Conservation (phyloP, 73 alveolate species). For the Symbiodinium pilosum region DNA sequence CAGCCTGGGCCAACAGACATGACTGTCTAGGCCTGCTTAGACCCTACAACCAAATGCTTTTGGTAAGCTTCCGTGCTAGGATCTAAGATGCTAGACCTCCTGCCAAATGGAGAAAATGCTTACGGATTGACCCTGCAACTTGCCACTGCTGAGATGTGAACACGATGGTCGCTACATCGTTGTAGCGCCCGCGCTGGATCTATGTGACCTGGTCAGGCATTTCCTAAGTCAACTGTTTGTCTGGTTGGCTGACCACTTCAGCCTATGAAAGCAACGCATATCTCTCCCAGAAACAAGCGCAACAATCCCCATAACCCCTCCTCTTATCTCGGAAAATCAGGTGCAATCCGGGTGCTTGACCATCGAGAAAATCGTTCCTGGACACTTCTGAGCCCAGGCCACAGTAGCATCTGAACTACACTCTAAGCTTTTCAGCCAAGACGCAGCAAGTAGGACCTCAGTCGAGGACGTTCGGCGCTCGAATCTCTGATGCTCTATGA, state of each 20-base stretch:
- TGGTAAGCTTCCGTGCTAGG: too few relatives aligned
- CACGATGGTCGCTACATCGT: constrained; percentile 55
- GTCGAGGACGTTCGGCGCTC: background rate
- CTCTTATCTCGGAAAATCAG: background rate
- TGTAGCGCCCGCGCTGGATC: constrained; percentile 52
- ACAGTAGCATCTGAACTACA: background rate
- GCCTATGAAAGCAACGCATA: too few relatives aligned
- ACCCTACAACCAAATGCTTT: too few relatives aligned
- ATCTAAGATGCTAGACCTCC: too few relatives aligned
- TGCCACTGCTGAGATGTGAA: background rate
- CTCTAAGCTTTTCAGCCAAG: background rate
- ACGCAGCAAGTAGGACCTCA: constrained; percentile 37
- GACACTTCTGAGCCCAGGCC: background rate
- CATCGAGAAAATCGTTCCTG: constrained; percentile 61
- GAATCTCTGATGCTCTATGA: background rate
- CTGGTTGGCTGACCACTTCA: too few relatives aligned
- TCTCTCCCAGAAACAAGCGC: too few relatives aligned
- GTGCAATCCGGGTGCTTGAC: background rate
- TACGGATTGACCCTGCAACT: too few relatives aligned
- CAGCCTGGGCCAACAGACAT: constrained; percentile 48
- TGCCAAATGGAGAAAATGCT: too few relatives aligned
- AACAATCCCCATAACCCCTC: too few relatives aligned
- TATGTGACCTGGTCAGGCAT: constrained; percentile 13
- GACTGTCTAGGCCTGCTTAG: too few relatives aligned
- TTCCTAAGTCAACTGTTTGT: too few relatives aligned